Conservation (phyloP, 345 rosid genomes). For the Barbarea vulgaris region DNA sequence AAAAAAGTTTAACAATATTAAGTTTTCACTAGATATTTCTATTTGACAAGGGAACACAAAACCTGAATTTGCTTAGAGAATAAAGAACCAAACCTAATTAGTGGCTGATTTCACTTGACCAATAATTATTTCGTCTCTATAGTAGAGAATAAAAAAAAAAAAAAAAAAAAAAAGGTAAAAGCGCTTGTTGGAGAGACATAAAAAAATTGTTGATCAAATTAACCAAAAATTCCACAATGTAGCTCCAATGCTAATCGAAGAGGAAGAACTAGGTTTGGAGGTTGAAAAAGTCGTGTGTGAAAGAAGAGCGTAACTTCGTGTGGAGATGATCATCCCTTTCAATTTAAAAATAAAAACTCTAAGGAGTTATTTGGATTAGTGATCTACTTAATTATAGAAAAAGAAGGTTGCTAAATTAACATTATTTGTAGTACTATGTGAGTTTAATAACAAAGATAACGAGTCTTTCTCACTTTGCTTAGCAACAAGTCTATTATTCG, state of each 20-base stretch:
- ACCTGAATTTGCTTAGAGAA: not conserved
- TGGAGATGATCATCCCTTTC: too few species aligned
- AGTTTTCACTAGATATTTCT: not conserved
- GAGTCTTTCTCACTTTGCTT: too few species aligned
- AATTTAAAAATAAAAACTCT: too few species aligned
- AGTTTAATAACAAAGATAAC: too few species aligned
- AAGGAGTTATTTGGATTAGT: not conserved
- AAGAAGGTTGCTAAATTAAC: not conserved
- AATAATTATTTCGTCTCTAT: too few species aligned
- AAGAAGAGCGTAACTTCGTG: too few species aligned
- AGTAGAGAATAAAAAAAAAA: too few species aligned
- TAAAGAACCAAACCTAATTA: not conserved
- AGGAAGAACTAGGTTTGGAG: not conserved
- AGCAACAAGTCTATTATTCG: too few species aligned
- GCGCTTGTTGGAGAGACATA: not conserved
- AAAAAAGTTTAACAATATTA: too few species aligned
- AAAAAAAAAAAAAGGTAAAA: too few species aligned
- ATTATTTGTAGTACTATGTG: not conserved
- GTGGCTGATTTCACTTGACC: not conserved
- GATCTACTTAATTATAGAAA: not conserved
- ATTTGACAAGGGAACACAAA: not conserved
- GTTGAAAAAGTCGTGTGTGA: too few species aligned
- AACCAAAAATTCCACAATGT: not conserved
- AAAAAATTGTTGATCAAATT: not conserved
- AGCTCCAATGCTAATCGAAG: not conserved